A percentile compares a stretch with the other conserved stretches of the same genome.
phyloP scores from a whole-genome alignment of 139 green algal species.

The Deuterostichococcus epilithicus region DNA sequence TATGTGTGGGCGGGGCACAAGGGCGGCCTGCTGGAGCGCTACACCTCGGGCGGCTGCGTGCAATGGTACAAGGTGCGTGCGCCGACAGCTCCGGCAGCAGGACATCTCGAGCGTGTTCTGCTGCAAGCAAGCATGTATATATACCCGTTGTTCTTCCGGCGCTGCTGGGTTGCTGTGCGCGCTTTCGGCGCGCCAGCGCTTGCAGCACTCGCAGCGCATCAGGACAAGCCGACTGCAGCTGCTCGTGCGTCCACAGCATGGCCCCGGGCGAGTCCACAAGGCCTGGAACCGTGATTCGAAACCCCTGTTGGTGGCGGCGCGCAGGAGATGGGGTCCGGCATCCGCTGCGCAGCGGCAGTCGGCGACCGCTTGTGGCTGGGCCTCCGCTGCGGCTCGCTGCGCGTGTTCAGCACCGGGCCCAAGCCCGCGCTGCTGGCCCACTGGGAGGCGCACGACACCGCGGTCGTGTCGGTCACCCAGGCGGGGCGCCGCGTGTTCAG shows the following conservation, averaged over 20 bases:
- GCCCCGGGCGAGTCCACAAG: no score
- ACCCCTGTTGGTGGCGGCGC: no score
- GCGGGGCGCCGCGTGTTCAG: slow-evolving; percentile 46
- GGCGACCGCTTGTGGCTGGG: slow-evolving; percentile 58
- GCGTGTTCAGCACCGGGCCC: background rate
- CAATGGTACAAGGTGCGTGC: slow-evolving; percentile 23
- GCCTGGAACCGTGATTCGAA: no score
- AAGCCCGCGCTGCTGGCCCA: slow-evolving; percentile 8
- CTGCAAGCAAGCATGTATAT: background rate
- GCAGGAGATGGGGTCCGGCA: slow-evolving; percentile 14
- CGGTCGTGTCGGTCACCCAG: slow-evolving; percentile 23
- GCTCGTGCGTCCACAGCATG: no score
- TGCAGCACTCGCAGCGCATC: background rate
- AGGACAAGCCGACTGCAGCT: background rate
- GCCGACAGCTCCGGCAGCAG: background rate
- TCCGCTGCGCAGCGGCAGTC: slow-evolving; percentile 36
- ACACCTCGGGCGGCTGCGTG: slow-evolving; percentile 46
- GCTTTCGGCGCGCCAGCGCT: no score
- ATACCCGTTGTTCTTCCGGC: background rate
- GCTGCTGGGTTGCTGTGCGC: background rate
- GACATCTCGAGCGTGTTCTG: background rate
- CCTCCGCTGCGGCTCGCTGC: slow-evolving; percentile 43
- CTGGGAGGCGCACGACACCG: slow-evolving; percentile 56
- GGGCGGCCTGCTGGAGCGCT: slow-evolving; percentile 53
- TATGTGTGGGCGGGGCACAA: slow-evolving; percentile 56